These are phyloP conservation scores for Candida arabinofermentans DNA, from an alignment of 805 yeast species.

Conservation along the genomic window DNA sequence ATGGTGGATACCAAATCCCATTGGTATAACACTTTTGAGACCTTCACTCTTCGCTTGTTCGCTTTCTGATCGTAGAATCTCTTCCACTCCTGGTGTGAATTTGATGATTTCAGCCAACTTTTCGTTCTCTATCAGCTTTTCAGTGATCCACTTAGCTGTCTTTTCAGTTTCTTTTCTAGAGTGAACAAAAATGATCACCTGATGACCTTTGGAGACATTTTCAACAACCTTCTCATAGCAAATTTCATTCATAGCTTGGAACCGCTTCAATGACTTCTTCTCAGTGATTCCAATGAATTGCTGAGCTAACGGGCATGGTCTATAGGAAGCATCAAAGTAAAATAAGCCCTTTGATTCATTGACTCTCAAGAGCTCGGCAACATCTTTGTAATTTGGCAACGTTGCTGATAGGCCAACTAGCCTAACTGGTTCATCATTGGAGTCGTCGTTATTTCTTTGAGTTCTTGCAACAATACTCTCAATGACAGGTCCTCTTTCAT, in stretches of 20 bases:
- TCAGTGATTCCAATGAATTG: conserved; percentile 87
- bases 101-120: conserved; percentile 40
- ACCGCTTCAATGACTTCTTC: conserved; percentile 69
- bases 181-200: conserved; percentile 87
- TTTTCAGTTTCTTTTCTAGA: conserved; percentile 87
- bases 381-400: conserved; percentile 83
- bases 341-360: conserved; percentile 58
- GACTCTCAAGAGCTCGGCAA: conserved; percentile 75
- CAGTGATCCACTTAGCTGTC: conserved; percentile 72
- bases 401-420: conserved; percentile 90
- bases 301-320: conserved; percentile 93
- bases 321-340: conserved; percentile 74
- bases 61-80: conserved; percentile 62
- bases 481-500: conserved; percentile 91
- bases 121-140: conserved; percentile 54
- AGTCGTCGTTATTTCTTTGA: conserved; percentile 43
- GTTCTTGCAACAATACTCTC: conserved; percentile 85
- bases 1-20: conserved; percentile 87
- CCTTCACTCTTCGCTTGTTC: conserved; percentile 49
- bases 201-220: conserved; percentile 58
- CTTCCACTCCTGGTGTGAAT: conserved; percentile 53
- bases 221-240: conserved; percentile 79
- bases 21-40: conserved; percentile 54
- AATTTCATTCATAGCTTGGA: conserved; percentile 84
- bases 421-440: conserved; percentile 45